Conservation (phyloP, 2,329 filamentous ascomycete species). For the Knufia petricola region DNA sequence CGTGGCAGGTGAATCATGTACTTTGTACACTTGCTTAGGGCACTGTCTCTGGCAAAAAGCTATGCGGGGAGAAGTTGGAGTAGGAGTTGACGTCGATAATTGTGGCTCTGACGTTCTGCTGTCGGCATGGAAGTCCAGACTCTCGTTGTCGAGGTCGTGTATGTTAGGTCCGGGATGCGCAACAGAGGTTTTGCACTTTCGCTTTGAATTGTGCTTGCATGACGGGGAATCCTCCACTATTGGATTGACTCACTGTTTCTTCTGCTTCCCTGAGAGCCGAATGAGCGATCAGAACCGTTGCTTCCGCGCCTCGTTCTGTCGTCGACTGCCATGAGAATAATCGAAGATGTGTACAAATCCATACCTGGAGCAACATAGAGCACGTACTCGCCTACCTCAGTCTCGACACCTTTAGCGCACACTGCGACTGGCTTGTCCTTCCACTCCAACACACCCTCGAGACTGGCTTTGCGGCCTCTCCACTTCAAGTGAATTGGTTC, state of each 20-base stretch:
- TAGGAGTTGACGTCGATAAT: too few species aligned
- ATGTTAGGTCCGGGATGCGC: background rate
- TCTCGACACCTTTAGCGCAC: slow-evolving; percentile 7
- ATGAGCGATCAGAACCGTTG: background rate
- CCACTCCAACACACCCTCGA: slow-evolving; percentile 7
- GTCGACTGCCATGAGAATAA: slow-evolving; percentile 5
- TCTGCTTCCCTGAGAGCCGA: background rate
- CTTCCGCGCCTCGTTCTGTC: slow-evolving; percentile 2
- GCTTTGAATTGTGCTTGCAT: background rate
- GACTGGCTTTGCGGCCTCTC: slow-evolving; percentile 3
- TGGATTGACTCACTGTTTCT: background rate
- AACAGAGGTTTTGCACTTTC: background rate
- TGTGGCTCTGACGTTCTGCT: too few species aligned
- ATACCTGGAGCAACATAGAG: slow-evolving; percentile 7
- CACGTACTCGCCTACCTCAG: slow-evolving; percentile 4
- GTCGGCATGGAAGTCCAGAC: too few species aligned
- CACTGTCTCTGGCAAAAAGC: too few species aligned
- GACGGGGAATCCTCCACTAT: background rate
- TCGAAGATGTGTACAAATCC: background rate
- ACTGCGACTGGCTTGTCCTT: slow-evolving; percentile 6
- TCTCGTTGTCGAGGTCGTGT: background rate
- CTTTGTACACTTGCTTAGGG: too few species aligned
- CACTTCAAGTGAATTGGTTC: slow-evolving; percentile 3
- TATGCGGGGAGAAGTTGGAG: too few species aligned
- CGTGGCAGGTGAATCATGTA: too few species aligned